Evolutionary conservation across 2,329 filamentous ascomycete genomes (phyloP).

Genomic region (Verticillium alfalfae): DNA sequence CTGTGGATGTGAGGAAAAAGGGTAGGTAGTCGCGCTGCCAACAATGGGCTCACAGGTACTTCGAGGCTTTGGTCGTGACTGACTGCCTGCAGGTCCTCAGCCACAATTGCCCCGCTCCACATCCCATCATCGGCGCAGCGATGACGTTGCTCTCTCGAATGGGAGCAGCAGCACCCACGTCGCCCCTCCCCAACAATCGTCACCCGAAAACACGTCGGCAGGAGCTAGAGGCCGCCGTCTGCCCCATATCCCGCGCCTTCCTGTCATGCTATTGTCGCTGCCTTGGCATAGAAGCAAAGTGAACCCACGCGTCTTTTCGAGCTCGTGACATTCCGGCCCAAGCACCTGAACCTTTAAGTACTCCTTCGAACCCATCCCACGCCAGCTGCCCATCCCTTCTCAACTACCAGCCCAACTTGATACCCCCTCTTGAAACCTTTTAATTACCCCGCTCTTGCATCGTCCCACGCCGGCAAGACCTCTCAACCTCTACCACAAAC

Average conservation of each 20-base stretch:
- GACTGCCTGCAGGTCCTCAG: background rate
- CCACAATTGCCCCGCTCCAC: background rate
- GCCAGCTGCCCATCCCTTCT: background rate
- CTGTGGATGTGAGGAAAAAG: background rate
- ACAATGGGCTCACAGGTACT: background rate
- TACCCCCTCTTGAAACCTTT: background rate
- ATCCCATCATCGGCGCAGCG: constrained; percentile 1
- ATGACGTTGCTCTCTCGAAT: background rate
- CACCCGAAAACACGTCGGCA: background rate
- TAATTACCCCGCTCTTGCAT: constrained; percentile 3
- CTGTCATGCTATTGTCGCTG: background rate
- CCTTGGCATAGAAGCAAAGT: background rate
- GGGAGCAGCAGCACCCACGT: background rate
- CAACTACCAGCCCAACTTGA: background rate
- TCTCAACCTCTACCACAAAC: background rate
- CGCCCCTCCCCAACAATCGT: background rate
- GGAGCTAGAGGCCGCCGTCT: background rate
- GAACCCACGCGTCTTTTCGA: background rate
- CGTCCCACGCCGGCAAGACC: constrained; percentile 2
- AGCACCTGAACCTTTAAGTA: background rate
- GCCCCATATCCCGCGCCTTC: background rate
- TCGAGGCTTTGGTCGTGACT: background rate
- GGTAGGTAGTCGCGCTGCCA: no score
- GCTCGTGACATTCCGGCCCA: background rate
- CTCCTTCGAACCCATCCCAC: background rate